Conservation (phyloP, 345 rosid genomes). For the Erodium maritimum region DNA sequence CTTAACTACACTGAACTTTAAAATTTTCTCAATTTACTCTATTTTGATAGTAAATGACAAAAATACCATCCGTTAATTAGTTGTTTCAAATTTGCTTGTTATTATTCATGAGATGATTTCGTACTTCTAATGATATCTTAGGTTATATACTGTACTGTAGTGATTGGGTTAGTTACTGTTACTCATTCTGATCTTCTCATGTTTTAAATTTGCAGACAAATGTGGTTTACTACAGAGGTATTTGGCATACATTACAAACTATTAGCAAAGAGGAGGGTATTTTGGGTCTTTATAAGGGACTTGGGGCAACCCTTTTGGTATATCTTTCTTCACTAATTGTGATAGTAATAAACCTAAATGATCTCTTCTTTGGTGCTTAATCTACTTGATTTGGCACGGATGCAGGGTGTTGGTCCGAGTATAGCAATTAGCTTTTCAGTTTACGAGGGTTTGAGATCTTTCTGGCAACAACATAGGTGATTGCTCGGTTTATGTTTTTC, state of each 20-base stretch:
- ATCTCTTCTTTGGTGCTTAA: background rate
- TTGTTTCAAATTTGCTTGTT: no score
- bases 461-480: constrained; percentile 73
- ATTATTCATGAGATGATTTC: no score
- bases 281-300: constrained; percentile 85
- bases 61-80: no score
- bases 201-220: constrained; percentile 48
- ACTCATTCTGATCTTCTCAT: background rate
- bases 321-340: constrained; percentile 1
- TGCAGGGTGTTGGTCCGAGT: constrained; percentile 90
- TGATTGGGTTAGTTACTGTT: background rate
- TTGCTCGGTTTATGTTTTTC: constrained; percentile 5
- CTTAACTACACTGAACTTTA: no score
- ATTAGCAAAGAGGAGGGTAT: constrained; percentile 68
- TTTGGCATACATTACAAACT: constrained; percentile 64
- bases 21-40: no score
- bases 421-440: constrained; percentile 85
- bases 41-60: no score
- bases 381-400: constrained; percentile 2
- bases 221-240: constrained; percentile 63
- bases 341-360: background rate
- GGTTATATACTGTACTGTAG: no score
- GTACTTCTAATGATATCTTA: no score
- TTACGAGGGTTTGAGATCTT: constrained; percentile 74
- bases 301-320: constrained; percentile 84